Percentiles rank a stretch among this genome's conserved stretches.
Evolutionary conservation across 1,284 basidiomycete genomes (phyloP).

Genomic region (Phylloboletellus chloephorus): DNA sequence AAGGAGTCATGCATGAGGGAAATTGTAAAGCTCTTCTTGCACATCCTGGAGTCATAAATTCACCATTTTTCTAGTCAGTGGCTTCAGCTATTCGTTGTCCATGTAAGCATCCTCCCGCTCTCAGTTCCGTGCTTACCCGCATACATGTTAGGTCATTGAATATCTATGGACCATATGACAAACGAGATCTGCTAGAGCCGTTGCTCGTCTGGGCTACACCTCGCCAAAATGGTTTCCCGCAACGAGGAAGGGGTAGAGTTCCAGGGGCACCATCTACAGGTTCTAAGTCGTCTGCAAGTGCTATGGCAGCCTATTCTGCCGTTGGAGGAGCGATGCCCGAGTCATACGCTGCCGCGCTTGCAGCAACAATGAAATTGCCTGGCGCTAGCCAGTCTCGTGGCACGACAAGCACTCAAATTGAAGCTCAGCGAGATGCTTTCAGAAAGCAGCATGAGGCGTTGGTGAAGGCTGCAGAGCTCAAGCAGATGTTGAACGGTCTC

Average conservation of each 20-base stretch:
- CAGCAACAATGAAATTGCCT: constrained; percentile 17
- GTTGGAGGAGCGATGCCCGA: constrained; percentile 2
- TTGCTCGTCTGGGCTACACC: constrained; percentile 72
- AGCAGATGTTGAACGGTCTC: constrained; percentile 56
- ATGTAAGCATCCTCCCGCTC: constrained; percentile 40
- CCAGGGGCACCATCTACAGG: constrained; percentile 19
- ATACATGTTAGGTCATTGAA: constrained; percentile 50
- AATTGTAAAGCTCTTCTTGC: constrained; percentile 47
- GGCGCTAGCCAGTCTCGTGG: constrained; percentile 18
- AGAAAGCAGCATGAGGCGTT: constrained; percentile 50
- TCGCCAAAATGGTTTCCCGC: constrained; percentile 50
- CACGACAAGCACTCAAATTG: constrained; percentile 27
- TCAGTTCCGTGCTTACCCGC: constrained; percentile 4
- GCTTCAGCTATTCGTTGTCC: constrained; percentile 49
- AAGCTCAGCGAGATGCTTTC: constrained; percentile 37
- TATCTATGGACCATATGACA: constrained; percentile 63
- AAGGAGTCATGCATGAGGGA: constrained; percentile 71
- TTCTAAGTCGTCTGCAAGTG: constrained; percentile 2
- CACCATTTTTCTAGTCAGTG: constrained; percentile 36
- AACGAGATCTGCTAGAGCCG: constrained; percentile 57
- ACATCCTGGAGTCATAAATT: neutral
- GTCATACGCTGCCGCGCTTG: constrained; percentile 13
- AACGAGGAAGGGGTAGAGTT: constrained; percentile 21
- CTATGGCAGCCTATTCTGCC: neutral
- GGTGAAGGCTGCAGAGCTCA: constrained; percentile 60